These are phyloP conservation scores for Cymodocea nodosa DNA, from an alignment of 116 monocot genomes.

Conservation along the genomic window DNA sequence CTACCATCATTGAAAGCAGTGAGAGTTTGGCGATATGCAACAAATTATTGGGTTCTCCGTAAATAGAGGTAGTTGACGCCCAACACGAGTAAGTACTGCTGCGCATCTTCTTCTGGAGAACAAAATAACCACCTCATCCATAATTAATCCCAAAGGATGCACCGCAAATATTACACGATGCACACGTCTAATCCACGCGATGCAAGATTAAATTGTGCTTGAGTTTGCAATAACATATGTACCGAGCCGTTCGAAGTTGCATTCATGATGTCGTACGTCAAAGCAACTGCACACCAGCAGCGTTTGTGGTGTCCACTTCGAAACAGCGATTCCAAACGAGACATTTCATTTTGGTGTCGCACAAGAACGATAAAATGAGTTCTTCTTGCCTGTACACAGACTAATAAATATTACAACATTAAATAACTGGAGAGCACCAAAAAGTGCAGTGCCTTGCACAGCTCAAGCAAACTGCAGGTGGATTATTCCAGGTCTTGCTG, in stretches of 20 bases:
- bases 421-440: background rate
- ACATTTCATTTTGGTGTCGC: background rate
- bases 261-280: background rate
- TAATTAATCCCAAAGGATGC: too few species aligned
- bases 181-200: too few species aligned
- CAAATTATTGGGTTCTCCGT: too few species aligned
- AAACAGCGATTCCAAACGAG: background rate
- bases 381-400: slow-evolving; percentile 4
- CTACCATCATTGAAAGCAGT: too few species aligned
- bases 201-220: too few species aligned
- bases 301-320: background rate
- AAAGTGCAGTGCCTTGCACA: background rate
- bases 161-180: too few species aligned
- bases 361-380: background rate
- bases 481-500: background rate
- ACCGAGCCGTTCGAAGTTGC: background rate
- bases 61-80: too few species aligned
- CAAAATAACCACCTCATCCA: too few species aligned
- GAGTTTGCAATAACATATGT: background rate
- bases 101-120: too few species aligned
- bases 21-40: too few species aligned
- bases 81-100: too few species aligned
- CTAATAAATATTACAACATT: background rate
- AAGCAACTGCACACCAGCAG: background rate
- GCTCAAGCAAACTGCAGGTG: background rate